These are phyloP conservation scores for Ophiocordyceps camponoti-rufipedis DNA, from an alignment of 2,329 filamentous ascomycete genomes.

Conservation along the genomic window DNA sequence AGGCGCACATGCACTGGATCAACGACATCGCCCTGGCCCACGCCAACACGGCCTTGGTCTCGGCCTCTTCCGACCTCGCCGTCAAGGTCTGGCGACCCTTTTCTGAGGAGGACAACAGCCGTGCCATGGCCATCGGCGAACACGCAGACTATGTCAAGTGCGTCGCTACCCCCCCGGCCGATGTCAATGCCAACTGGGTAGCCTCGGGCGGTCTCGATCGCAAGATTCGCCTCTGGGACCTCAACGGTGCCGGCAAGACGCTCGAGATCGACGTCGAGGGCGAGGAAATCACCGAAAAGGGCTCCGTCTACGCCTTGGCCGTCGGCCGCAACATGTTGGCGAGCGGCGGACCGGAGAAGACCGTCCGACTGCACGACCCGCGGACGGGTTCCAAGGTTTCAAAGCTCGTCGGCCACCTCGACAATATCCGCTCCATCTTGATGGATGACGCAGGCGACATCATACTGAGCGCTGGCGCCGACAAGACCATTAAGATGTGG, in stretches of 20 bases:
- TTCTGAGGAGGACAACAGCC: conserved; percentile 32
- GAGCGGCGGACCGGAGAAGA: conserved; percentile 85
- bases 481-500: conserved; percentile 97
- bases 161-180: conserved; percentile 52
- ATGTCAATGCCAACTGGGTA: conserved; percentile 59
- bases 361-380: conserved; percentile 82
- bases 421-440: conserved; percentile 81
- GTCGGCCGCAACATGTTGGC: conserved; percentile 68
- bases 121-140: conserved; percentile 58
- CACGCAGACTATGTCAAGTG: conserved; percentile 96
- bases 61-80: conserved; percentile 82
- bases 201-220: conserved; percentile 87
- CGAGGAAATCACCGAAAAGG: conserved; percentile 74
- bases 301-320: conserved; percentile 82
- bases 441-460: conserved; percentile 79
- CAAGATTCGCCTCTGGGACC: conserved; percentile 84
- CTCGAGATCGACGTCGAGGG: conserved; percentile 73
- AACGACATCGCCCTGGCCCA: conserved; percentile 77
- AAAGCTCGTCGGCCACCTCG: conserved; percentile 91
- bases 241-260: conserved; percentile 71
- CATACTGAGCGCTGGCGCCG: conserved; percentile 84
- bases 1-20: conserved; percentile 88
- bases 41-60: conserved; percentile 62
- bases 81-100: conserved; percentile 84
- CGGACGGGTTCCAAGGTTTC: conserved; percentile 78